Conservation (phyloP, 2,329 filamentous ascomycete species). For the Aulographum hederae region DNA sequence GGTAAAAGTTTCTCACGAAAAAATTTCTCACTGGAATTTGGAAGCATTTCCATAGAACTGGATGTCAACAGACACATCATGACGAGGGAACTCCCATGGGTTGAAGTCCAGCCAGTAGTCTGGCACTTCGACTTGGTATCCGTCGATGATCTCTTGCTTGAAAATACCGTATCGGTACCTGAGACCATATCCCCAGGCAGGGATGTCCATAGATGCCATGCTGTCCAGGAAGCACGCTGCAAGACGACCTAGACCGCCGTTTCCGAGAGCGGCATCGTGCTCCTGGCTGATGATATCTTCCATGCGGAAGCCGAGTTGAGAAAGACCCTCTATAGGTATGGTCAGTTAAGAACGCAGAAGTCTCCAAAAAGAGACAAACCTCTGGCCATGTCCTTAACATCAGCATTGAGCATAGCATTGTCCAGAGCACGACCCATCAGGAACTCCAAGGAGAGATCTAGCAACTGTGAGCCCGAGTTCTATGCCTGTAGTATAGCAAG, state of each 20-base stretch:
- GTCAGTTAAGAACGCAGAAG: conserved; percentile 7
- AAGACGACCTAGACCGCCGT: conserved; percentile 84
- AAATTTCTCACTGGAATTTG: conserved; percentile 37
- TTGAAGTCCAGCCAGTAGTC: conserved; percentile 99
- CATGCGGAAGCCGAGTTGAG: conserved; percentile 85
- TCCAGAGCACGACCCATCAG: conserved; percentile 92
- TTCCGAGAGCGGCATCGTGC: conserved; percentile 88
- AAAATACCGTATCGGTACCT: conserved; percentile 91
- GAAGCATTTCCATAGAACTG: conserved; percentile 85
- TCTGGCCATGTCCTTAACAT: conserved; percentile 67
- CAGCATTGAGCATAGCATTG: conserved; percentile 96
- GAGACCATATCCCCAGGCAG: conserved; percentile 93
- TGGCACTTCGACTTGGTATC: conserved; percentile 93
- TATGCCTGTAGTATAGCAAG: conserved; percentile 1
- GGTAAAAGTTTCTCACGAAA: not conserved
- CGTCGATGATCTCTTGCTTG: conserved; percentile 97
- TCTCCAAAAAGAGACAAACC: conserved; percentile 30
- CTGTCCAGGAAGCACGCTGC: conserved; percentile 97
- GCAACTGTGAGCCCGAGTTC: conserved; percentile 1
- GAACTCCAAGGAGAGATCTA: conserved; percentile 86
- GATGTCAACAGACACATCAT: conserved; percentile 90
- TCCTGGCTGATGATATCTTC: conserved; percentile 92
- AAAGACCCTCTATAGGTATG: conserved; percentile 47
- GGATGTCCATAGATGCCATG: conserved; percentile 81
- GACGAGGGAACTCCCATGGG: conserved; percentile 93